These are phyloP conservation scores for Brachypodium distachyon DNA, from an alignment of 202 grass and related monocot genomes.

Conservation along the genomic window DNA sequence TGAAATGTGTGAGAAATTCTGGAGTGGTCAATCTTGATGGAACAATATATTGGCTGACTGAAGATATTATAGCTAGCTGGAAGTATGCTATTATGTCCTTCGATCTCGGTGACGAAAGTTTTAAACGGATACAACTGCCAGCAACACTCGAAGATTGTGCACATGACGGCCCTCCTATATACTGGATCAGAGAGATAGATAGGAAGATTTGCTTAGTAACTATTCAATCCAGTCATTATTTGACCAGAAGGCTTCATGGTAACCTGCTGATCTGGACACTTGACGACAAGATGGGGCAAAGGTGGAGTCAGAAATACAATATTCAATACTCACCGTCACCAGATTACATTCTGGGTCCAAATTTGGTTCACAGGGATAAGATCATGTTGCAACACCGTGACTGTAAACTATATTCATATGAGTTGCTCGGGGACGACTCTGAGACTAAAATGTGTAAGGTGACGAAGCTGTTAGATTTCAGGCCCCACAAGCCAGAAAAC, in stretches of 20 bases:
- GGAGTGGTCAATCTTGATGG: neutral
- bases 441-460: neutral
- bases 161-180: neutral
- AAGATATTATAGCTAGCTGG: neutral
- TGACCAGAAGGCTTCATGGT: neutral
- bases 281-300: neutral
- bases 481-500: neutral
- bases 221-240: neutral
- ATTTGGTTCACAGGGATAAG: constrained; percentile 18
- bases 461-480: neutral
- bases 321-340: neutral
- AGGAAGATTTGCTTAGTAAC: neutral
- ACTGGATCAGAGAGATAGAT: neutral
- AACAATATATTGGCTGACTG: neutral
- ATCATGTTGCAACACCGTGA: neutral
- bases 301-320: neutral
- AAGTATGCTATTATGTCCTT: constrained; percentile 8
- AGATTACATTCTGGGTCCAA: neutral
- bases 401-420: neutral
- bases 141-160: neutral
- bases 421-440: neutral
- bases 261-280: constrained; percentile 24
- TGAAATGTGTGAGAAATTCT: neutral
- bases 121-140: neutral
- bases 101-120: neutral